Percentiles rank a stretch among this genome's conserved stretches.
phyloP scores from a whole-genome alignment of 148 eudicot genomes.

The Talinum fruticosum region DNA sequence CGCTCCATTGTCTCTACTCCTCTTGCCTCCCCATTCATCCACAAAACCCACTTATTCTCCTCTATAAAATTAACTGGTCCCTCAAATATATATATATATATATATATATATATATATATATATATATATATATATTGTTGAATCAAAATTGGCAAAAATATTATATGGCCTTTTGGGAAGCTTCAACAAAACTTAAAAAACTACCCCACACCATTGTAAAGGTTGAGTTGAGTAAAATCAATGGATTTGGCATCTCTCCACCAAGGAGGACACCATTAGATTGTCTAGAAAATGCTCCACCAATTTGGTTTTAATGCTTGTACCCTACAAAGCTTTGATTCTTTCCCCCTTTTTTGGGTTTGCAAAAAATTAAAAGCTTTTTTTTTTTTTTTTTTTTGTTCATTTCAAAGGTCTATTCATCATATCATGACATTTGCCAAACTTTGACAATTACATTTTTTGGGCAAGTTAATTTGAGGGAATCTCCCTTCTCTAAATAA shows the following conservation, averaged over 20 bases:
- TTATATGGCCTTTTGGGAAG: no score
- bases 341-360: no score
- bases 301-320: conserved; percentile 23
- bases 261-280: neutral
- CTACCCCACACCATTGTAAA: neutral
- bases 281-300: conserved; percentile 22
- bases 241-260: conserved; percentile 13
- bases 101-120: no score
- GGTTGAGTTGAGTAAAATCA: conserved; percentile 24
- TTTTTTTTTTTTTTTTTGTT: no score
- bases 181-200: no score
- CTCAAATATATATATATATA: no score
- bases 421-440: conserved; percentile 7
- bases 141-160: no score
- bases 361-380: neutral
- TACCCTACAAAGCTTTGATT: conserved; percentile 12
- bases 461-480: neutral
- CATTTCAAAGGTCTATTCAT: no score
- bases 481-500: neutral
- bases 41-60: no score
- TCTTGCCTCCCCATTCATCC: neutral
- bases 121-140: no score
- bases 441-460: conserved; percentile 12
- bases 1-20: neutral
- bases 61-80: no score